A percentile compares a stretch with the other conserved stretches of the same genome.
These are phyloP conservation scores for Diplosphaera chodatii DNA, from an alignment of 139 green algal species.

Conservation along the genomic window DNA sequence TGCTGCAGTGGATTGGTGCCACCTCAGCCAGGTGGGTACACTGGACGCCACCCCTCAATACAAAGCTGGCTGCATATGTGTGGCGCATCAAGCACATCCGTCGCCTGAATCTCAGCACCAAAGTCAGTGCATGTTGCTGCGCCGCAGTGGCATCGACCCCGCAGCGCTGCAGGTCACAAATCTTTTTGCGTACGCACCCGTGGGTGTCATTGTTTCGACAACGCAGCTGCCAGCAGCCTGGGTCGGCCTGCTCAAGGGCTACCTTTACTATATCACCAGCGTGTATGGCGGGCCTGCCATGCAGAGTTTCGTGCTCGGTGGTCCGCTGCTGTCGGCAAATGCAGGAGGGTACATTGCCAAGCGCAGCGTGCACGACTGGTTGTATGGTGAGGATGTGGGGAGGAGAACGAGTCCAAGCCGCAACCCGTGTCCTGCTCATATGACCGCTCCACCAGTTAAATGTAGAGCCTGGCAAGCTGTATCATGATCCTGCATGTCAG, in stretches of 20 bases:
- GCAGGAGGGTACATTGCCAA: slow-evolving; percentile 19
- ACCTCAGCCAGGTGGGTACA: neutral
- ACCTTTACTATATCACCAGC: slow-evolving; percentile 8
- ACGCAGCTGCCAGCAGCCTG: neutral
- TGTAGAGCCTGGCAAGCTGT: too few species aligned
- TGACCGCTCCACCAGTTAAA: too few species aligned
- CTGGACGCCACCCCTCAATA: too few species aligned
- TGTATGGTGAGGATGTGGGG: slow-evolving; percentile 22
- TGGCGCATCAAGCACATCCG: too few species aligned
- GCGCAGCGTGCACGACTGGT: slow-evolving; percentile 16
- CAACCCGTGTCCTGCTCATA: too few species aligned
- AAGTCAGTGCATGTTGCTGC: neutral
- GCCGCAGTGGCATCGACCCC: neutral
- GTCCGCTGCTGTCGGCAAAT: neutral
- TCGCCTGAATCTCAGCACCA: too few species aligned
- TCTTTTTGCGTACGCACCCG: neutral
- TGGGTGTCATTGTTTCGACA: neutral
- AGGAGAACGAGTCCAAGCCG: too few species aligned
- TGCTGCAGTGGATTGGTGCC: neutral
- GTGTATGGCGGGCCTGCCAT: neutral
- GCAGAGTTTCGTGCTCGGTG: neutral
- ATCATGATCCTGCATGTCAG: too few species aligned
- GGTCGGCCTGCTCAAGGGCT: slow-evolving; percentile 17
- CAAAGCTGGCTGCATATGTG: too few species aligned
- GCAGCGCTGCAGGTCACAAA: neutral